Conservation (phyloP, 2,329 filamentous ascomycete species). For the Metarhizium guizhouense region DNA sequence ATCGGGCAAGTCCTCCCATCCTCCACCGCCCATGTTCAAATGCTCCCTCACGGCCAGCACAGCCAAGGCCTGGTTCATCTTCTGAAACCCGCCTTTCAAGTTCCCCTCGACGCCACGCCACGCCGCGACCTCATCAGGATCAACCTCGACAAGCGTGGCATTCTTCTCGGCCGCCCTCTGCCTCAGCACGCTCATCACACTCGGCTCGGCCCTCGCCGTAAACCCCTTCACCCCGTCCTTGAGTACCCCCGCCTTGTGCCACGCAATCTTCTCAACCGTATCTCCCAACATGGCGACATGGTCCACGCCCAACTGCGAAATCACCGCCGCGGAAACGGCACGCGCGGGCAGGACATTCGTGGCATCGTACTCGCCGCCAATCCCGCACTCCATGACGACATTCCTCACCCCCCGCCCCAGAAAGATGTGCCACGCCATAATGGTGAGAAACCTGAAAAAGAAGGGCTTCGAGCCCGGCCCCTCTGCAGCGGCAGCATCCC, state of each 20-base stretch:
- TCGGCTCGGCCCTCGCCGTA: conserved; percentile 18
- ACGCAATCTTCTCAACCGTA: conserved; percentile 72
- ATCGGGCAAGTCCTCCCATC: conserved; percentile 16
- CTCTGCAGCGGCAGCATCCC: conserved; percentile 32
- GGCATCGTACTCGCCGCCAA: conserved; percentile 86
- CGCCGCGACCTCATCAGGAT: conserved; percentile 24
- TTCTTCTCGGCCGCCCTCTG: conserved; percentile 50
- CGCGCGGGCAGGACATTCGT: conserved; percentile 68
- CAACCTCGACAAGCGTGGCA: conserved; percentile 32
- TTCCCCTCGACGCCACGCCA: conserved; percentile 34
- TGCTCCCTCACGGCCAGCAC: conserved; percentile 48
- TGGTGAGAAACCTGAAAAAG: conserved; percentile 85
- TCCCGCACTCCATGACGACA: conserved; percentile 85
- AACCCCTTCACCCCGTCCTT: conserved; percentile 47
- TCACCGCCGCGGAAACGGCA: conserved; percentile 59
- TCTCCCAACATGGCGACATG: conserved; percentile 73
- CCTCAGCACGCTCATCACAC: conserved; percentile 43
- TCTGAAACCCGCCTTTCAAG: conserved; percentile 45
- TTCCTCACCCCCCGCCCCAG: conserved; percentile 64
- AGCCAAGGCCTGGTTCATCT: conserved; percentile 50
- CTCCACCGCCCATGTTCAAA: conserved; percentile 25
- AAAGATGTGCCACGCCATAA: conserved; percentile 82
- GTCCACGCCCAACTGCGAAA: conserved; percentile 78
- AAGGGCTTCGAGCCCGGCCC: conserved; percentile 66
- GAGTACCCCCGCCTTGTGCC: conserved; percentile 88